A percentile compares a stretch with the other conserved stretches of the same genome.
Evolutionary conservation across 768 basidiomycete species (phyloP).

Genomic region (Panellus pusillus): DNA sequence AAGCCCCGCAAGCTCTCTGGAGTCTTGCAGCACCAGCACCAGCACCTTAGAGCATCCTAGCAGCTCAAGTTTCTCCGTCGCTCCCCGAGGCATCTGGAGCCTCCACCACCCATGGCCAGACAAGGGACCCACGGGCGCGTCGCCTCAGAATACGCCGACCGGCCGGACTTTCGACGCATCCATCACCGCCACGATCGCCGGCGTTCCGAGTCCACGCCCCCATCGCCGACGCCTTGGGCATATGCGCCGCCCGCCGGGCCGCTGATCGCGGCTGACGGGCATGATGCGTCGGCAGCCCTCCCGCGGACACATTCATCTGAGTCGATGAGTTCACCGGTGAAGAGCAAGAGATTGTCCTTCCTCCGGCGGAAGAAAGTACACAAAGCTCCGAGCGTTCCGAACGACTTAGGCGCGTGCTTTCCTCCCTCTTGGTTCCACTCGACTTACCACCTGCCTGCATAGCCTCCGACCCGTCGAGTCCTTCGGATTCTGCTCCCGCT

Average conservation of each 20-base stretch:
- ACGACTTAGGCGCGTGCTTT: neutral
- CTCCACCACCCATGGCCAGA: neutral
- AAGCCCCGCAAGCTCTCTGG: constrained; percentile 4
- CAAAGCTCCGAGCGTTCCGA: constrained; percentile 1
- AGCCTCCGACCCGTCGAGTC: neutral
- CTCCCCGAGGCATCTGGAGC: constrained; percentile 1
- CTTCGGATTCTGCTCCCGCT: neutral
- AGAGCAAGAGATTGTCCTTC: neutral
- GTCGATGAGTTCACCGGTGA: neutral
- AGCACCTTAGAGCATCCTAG: neutral
- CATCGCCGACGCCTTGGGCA: constrained; percentile 16
- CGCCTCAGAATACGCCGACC: constrained; percentile 1
- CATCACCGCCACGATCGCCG: neutral
- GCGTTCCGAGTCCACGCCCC: constrained; percentile 18
- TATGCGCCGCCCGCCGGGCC: neutral
- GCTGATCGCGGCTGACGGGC: neutral
- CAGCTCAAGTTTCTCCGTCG: neutral
- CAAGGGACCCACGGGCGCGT: neutral
- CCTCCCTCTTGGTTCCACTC: no score
- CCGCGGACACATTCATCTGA: neutral
- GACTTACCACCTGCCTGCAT: no score
- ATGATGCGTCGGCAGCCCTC: neutral
- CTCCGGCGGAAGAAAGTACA: constrained; percentile 5
- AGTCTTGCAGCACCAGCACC: neutral
- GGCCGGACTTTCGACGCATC: constrained; percentile 6